Evolutionary conservation across 108 stramenopile genomes (phyloP), one percentile per base, ranked within the genome.

Genomic region (Skeletonema costatum): DNA sequence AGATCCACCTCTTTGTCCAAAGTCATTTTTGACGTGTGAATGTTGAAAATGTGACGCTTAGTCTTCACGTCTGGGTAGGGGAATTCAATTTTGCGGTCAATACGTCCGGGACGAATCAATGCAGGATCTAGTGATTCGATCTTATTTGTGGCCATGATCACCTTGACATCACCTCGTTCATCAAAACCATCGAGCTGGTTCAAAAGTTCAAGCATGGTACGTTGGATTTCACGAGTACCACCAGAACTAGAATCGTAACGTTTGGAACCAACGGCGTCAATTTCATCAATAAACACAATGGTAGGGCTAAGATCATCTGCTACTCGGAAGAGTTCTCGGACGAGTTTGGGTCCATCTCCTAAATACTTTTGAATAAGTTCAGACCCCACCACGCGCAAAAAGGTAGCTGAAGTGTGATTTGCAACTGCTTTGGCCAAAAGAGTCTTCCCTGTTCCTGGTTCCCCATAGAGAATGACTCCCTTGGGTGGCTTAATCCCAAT

Each of bases 231-330:
- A 86, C 99, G 89, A 89, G 98, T 90, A 82, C 98, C 99, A 58
- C 98, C 97, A 46, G 92, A 95, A 62, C 88, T 92, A 41, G 85
- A 88, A 32, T 87, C 87, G 25, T 95, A 93, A 32, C 99, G 87
- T 32, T 87, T 76, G 33, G 85, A 82, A 32, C 99, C 99, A 71
- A 99, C 98, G 78, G 96, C 96, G 75, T 99, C 99, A 75, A 99
- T 98, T 79, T 99, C 99, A 79, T 99, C 99, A 98, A 99, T 99
- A 77, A 99, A 99, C 68, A 99, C 99, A 82, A 99, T 99, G 71
- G 92, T 91, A n/a, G 99, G 99, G 16, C 97, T 96, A 4, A 97
- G 96, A 84, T 99, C 98, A 17, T 98, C 91, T 25, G 99, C 99
- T 98, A 99, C 99, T 72, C 99, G 95, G 78, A 99, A 99, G 41